Evolutionary conservation across 176 grass and related monocot species (phyloP).

Genomic region (Oryza australiensis): DNA sequence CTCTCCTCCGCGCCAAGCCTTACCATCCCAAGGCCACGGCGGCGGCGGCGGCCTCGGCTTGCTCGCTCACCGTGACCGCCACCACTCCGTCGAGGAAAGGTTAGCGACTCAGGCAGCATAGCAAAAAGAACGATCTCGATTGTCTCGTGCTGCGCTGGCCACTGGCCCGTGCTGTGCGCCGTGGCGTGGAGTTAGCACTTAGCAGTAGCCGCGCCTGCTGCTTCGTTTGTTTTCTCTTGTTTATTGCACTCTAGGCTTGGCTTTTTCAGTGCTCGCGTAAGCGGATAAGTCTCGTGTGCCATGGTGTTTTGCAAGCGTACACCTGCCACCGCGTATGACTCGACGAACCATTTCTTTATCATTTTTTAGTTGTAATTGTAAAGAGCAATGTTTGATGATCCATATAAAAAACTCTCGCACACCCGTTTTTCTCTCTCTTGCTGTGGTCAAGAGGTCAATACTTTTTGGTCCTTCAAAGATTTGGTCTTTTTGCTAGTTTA

Average conservation of each 20-base stretch:
- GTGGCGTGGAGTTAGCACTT: too few species aligned
- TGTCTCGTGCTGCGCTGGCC: neutral
- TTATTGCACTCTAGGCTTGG: neutral
- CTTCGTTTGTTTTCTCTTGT: neutral
- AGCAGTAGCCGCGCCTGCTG: neutral
- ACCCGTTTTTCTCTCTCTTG: neutral
- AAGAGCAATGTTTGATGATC: neutral
- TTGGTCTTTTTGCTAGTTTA: neutral
- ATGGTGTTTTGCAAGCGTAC: neutral
- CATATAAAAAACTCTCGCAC: neutral
- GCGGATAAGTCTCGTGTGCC: slow-evolving; percentile 22
- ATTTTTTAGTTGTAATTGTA: neutral
- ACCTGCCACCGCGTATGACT: neutral
- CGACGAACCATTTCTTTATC: neutral
- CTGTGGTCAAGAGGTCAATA: neutral
- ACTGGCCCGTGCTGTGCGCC: neutral
- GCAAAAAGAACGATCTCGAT: neutral
- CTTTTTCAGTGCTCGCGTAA: neutral
- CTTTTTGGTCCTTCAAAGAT: neutral
- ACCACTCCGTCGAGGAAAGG: slow-evolving; percentile 38
- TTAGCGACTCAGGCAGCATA: neutral
- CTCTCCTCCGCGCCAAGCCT: slow-evolving; percentile 9
- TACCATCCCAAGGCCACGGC: neutral
- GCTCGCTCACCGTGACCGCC: slow-evolving; percentile 35
- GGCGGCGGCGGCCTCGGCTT: neutral